A percentile compares a stretch with the other conserved stretches of the same genome.
These are phyloP conservation scores for Takashimella koratensis DNA, from an alignment of 1,284 basidiomycete genomes.

Conservation along the genomic window DNA sequence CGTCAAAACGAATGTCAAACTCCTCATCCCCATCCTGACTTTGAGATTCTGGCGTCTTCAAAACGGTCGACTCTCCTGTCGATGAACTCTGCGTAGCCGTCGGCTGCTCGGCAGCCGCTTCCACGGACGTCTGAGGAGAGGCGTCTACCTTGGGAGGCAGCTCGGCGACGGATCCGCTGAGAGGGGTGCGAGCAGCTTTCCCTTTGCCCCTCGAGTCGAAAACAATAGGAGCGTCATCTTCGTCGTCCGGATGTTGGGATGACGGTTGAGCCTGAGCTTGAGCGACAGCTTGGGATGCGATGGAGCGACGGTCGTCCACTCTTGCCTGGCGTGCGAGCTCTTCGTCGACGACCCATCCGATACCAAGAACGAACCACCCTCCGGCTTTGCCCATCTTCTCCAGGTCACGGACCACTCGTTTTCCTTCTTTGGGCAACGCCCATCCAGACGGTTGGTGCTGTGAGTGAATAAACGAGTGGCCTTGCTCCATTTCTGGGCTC, in stretches of 20 bases:
- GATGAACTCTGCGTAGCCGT: neutral
- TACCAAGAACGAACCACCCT: slow-evolving; percentile 41
- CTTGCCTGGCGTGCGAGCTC: slow-evolving; percentile 12
- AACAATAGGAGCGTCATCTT: slow-evolving; percentile 13
- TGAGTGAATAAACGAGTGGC: slow-evolving; percentile 5
- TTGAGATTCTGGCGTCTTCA: slow-evolving; percentile 16
- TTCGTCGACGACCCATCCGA: slow-evolving; percentile 36
- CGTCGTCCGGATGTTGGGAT: neutral
- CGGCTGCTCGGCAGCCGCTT: neutral
- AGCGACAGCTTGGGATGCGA: neutral
- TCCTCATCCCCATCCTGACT: slow-evolving; percentile 1
- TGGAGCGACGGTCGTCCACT: slow-evolving; percentile 1
- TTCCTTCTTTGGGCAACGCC: slow-evolving; percentile 40
- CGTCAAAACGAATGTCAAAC: no score
- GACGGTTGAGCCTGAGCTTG: neutral
- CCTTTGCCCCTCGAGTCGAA: slow-evolving; percentile 16
- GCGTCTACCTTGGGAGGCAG: no score
- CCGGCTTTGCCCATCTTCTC: slow-evolving; percentile 42
- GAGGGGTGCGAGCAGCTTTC: neutral
- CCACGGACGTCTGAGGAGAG: no score
- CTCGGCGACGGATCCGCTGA: no score
- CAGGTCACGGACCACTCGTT: slow-evolving; percentile 37
- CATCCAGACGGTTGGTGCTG: slow-evolving; percentile 22
- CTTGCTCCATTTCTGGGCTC: slow-evolving; percentile 10
- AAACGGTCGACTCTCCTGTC: slow-evolving; percentile 15